Conservation (phyloP, 768 basidiomycete species). For the Mycena rosella region DNA sequence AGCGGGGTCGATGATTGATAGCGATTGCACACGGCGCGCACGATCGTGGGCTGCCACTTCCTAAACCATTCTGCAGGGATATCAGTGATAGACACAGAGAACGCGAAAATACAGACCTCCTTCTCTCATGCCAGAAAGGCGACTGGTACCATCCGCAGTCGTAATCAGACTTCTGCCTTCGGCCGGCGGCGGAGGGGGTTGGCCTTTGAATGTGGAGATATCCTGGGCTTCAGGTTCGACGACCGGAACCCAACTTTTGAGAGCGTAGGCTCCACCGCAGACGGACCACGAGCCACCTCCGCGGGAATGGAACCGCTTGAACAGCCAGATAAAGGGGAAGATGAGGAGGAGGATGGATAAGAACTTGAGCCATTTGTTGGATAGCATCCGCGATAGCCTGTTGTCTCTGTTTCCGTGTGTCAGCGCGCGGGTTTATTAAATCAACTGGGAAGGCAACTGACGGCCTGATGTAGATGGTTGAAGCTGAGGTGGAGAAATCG, state of each 20-base stretch:
- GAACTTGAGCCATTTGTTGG: slow-evolving; percentile 78
- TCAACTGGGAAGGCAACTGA: background rate
- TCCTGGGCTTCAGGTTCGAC: slow-evolving; percentile 31
- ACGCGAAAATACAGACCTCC: slow-evolving; percentile 47
- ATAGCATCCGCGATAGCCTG: slow-evolving; percentile 72
- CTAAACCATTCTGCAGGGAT: slow-evolving; percentile 72
- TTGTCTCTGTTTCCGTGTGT: slow-evolving; percentile 53
- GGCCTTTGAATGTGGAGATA: slow-evolving; percentile 36
- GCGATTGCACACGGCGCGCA: slow-evolving; percentile 64
- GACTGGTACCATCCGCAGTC: slow-evolving; percentile 51
- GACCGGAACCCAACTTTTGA: slow-evolving; percentile 63
- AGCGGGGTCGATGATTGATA: slow-evolving; percentile 56
- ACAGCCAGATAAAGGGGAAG: slow-evolving; percentile 87
- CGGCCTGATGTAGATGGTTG: slow-evolving; percentile 75
- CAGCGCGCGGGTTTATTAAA: background rate
- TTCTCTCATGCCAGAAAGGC: slow-evolving; percentile 72
- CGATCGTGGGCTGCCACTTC: slow-evolving; percentile 80
- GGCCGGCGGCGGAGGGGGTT: slow-evolving; percentile 34
- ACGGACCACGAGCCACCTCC: slow-evolving; percentile 85
- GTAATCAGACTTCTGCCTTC: slow-evolving; percentile 41
- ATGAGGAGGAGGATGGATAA: slow-evolving; percentile 76
- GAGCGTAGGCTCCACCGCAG: slow-evolving; percentile 81
- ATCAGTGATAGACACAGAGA: background rate
- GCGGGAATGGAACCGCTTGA: slow-evolving; percentile 71
- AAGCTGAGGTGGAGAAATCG: slow-evolving; percentile 59